Percentiles rank a stretch among this genome's conserved stretches.
These are phyloP conservation scores for Mortierella sp. DNA, from an alignment of 371 early-diverging fungal genomes.

Conservation along the genomic window DNA sequence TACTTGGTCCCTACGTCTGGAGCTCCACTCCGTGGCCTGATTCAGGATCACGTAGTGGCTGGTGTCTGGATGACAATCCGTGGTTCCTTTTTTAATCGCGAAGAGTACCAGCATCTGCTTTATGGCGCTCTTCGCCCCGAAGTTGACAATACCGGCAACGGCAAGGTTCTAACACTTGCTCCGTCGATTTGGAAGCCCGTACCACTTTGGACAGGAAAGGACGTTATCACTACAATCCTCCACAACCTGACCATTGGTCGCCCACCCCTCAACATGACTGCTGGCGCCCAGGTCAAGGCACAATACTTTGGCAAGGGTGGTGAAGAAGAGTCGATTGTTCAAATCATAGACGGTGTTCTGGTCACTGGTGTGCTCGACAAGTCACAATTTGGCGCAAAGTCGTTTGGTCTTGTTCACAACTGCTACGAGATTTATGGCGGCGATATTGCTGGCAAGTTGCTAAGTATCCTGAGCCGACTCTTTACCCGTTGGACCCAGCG, in stretches of 20 bases:
- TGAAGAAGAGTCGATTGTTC: slow-evolving; percentile 85
- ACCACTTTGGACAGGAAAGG: slow-evolving; percentile 98
- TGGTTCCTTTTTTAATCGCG: slow-evolving; percentile 90
- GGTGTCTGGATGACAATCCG: slow-evolving; percentile 95
- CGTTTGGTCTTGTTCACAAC: slow-evolving; percentile 96
- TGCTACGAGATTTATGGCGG: slow-evolving; percentile 97
- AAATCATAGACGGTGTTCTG: slow-evolving; percentile 88
- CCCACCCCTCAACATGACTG: slow-evolving; percentile 85
- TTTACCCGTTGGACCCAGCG: slow-evolving; percentile 95
- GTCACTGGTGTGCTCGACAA: slow-evolving; percentile 98
- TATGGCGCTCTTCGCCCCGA: slow-evolving; percentile 87
- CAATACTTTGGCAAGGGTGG: slow-evolving; percentile 86
- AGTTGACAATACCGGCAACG: slow-evolving; percentile 73
- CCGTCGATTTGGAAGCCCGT: slow-evolving; percentile 92
- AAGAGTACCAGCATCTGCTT: slow-evolving; percentile 95
- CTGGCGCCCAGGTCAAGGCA: slow-evolving; percentile 89
- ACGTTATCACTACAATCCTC: slow-evolving; percentile 91
- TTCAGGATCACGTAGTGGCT: slow-evolving; percentile 99
- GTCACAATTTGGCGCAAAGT: slow-evolving; percentile 95
- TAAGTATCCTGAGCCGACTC: slow-evolving; percentile 94
- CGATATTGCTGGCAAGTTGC: slow-evolving; percentile 90
- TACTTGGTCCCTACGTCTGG: slow-evolving; percentile 99
- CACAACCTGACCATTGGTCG: slow-evolving; percentile 85
- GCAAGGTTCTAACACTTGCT: slow-evolving; percentile 80
- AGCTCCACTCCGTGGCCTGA: slow-evolving; percentile 98